Conservation (phyloP, 352 stramenopile species). For the Phytophthora crassamura region DNA sequence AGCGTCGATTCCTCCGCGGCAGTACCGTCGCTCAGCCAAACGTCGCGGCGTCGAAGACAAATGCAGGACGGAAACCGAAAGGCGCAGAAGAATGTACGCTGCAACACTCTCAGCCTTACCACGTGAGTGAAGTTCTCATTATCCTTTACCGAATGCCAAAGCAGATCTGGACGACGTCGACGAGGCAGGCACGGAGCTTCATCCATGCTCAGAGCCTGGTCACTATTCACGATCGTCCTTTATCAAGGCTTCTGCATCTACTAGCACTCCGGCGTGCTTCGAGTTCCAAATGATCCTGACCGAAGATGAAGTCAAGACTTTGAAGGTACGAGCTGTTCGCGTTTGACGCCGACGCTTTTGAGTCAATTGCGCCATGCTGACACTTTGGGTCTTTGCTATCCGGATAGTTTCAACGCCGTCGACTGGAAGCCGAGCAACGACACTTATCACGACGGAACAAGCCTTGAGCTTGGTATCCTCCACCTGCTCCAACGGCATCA, state of each 20-base stretch:
- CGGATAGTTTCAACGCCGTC: conserved; percentile 54
- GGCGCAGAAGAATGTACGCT: conserved; percentile 29
- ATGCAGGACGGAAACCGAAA: conserved; percentile 14
- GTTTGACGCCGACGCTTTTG: not conserved
- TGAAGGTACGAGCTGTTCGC: conserved; percentile 45
- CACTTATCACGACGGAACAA: conserved; percentile 52
- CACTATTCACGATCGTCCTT: conserved; percentile 58
- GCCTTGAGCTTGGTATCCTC: not conserved
- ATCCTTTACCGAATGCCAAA: not conserved
- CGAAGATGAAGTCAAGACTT: conserved; percentile 58
- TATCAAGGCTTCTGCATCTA: conserved; percentile 22
- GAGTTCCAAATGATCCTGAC: conserved; percentile 72
- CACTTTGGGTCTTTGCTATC: not conserved
- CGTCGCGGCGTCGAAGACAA: conserved; percentile 19
- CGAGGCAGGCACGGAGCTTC: conserved; percentile 56
- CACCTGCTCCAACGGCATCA: conserved; percentile 19
- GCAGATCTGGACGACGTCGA: conserved; percentile 47
- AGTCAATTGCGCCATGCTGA: not conserved
- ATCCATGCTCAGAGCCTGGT: conserved; percentile 50
- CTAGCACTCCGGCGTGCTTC: conserved; percentile 16
- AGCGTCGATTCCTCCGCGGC: conserved; percentile 32
- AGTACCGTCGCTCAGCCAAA: conserved; percentile 26
- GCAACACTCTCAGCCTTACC: not conserved
- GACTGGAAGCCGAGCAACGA: conserved; percentile 62
- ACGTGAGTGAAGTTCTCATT: not conserved